A percentile compares a stretch with the other conserved stretches of the same genome.
Conservation (phyloP, 805 yeast genomes). For the Metschnikowia corniflorae region DNA sequence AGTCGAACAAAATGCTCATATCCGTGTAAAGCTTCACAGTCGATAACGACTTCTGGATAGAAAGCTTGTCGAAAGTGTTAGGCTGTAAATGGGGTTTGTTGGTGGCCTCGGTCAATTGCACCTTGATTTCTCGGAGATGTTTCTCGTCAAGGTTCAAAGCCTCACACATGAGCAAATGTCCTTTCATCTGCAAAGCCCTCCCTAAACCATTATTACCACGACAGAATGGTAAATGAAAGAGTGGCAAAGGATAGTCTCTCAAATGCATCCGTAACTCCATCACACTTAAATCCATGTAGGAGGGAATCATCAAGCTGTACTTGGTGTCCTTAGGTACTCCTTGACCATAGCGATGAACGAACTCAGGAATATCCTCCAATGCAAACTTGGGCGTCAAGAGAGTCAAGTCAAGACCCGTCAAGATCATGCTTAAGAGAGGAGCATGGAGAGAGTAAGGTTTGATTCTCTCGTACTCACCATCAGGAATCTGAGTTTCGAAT, state of each 20-base stretch:
- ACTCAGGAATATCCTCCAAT: slow-evolving; percentile 48
- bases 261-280: slow-evolving; percentile 66
- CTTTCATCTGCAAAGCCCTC: slow-evolving; percentile 39
- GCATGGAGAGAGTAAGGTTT: slow-evolving; percentile 31
- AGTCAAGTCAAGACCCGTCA: slow-evolving; percentile 26
- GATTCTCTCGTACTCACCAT: slow-evolving; percentile 23
- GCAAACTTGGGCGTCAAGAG: slow-evolving; percentile 28
- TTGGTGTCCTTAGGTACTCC: slow-evolving; percentile 71
- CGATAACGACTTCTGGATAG: slow-evolving; percentile 72
- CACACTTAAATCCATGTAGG: slow-evolving; percentile 51
- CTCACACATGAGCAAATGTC: slow-evolving; percentile 71
- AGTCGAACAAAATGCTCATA: slow-evolving; percentile 50
- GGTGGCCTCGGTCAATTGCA: slow-evolving; percentile 53
- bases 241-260: slow-evolving; percentile 84
- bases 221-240: slow-evolving; percentile 64
- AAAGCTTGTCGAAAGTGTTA: slow-evolving; percentile 30
- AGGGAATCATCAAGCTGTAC: slow-evolving; percentile 68
- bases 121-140: slow-evolving; percentile 56
- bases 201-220: slow-evolving; percentile 17
- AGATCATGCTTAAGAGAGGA: slow-evolving; percentile 32
- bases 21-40: slow-evolving; percentile 70
- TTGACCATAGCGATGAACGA: slow-evolving; percentile 69
- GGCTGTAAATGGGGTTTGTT: slow-evolving; percentile 28
- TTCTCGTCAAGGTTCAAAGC: slow-evolving; percentile 47
- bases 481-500: slow-evolving; percentile 22